A percentile compares a stretch with the other conserved stretches of the same genome.
Conservation (phyloP, 768 basidiomycete species). For the Lyophyllum semitale region DNA sequence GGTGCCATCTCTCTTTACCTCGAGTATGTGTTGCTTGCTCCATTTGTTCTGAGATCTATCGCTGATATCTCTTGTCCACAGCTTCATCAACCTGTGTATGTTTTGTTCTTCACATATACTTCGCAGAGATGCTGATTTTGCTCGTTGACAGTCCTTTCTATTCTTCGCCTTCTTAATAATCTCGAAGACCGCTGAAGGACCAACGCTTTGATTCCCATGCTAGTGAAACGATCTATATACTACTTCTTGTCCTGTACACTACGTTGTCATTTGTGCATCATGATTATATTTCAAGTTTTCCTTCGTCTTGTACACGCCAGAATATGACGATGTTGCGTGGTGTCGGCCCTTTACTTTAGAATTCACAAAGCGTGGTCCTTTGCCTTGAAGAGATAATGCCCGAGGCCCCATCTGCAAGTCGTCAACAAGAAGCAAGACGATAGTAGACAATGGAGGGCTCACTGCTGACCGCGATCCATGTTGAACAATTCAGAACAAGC, state of each 20-base stretch:
- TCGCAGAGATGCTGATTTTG: conserved; percentile 4
- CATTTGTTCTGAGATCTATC: not conserved
- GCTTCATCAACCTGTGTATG: conserved; percentile 88
- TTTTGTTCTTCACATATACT: conserved; percentile 12
- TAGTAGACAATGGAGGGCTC: conserved; percentile 23
- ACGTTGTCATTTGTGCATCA: too few relatives aligned
- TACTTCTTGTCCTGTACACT: not conserved
- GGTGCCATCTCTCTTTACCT: conserved; percentile 93
- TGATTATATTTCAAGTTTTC: too few relatives aligned
- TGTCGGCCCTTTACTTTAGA: too few relatives aligned
- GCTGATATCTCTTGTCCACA: conserved; percentile 30
- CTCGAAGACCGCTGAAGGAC: conserved; percentile 45
- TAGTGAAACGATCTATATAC: not conserved
- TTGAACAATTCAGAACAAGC: conserved; percentile 72
- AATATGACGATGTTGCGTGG: too few relatives aligned
- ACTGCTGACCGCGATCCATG: conserved; percentile 62
- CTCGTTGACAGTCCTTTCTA: conserved; percentile 65
- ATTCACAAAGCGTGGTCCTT: conserved; percentile 16
- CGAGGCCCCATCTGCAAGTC: conserved; percentile 51
- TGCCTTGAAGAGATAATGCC: conserved; percentile 55
- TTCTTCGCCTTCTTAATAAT: conserved; percentile 78
- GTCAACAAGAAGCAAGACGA: not conserved
- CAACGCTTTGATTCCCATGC: not conserved
- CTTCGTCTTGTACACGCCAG: too few relatives aligned
- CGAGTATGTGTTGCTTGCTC: conserved; percentile 59